A percentile compares a stretch with the other conserved stretches of the same genome.
phyloP scores from a whole-genome alignment of 768 basidiomycete genomes.

The Leccinum fibrillosum region DNA sequence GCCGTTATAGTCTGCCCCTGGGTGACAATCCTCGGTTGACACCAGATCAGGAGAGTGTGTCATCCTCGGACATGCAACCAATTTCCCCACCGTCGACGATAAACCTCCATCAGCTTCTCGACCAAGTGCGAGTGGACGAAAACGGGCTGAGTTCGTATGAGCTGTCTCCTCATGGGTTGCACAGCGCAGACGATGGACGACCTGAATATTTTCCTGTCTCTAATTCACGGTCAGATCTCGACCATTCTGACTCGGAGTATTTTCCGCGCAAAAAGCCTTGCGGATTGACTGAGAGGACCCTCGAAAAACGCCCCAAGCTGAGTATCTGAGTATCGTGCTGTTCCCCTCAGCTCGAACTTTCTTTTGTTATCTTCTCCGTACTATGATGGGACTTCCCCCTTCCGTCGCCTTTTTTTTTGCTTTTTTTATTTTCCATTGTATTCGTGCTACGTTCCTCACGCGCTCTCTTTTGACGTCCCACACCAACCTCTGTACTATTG shows the following conservation, averaged over 20 bases:
- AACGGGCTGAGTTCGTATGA: constrained; percentile 28
- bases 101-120: constrained; percentile 27
- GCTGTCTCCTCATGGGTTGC: constrained; percentile 18
- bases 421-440: not conserved
- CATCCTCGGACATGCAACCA: constrained; percentile 34
- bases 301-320: constrained; percentile 28
- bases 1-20: constrained; percentile 19
- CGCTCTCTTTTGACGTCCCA: constrained; percentile 18
- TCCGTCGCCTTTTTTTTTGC: not conserved
- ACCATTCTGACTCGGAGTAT: constrained; percentile 26
- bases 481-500: constrained; percentile 21
- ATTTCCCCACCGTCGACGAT: constrained; percentile 30
- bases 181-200: constrained; percentile 20
- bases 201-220: constrained; percentile 35
- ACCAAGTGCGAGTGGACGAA: constrained; percentile 21
- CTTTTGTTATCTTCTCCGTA: not conserved
- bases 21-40: constrained; percentile 30
- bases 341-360: constrained; percentile 7
- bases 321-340: constrained; percentile 21
- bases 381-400: not conserved
- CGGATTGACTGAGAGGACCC: constrained; percentile 16
- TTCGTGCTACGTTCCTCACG: constrained; percentile 14
- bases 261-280: constrained; percentile 24
- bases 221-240: constrained; percentile 34
- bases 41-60: constrained; percentile 32